Conservation (phyloP, 129 eudicot genomes). For the Arctium minus region DNA sequence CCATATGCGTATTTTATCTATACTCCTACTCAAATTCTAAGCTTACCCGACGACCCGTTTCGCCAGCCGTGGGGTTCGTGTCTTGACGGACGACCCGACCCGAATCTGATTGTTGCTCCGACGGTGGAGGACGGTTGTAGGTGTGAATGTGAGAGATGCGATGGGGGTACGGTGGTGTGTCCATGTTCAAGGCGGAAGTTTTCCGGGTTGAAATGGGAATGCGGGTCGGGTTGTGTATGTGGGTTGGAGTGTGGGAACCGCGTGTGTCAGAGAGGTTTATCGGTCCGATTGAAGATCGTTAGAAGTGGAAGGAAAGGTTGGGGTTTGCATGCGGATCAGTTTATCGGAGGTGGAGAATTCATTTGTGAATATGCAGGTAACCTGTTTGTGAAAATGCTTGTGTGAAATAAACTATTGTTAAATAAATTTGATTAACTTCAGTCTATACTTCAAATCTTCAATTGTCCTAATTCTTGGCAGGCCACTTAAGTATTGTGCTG, state of each 20-base stretch:
- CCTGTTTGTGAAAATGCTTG: not conserved
- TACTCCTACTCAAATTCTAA: constrained; percentile 45
- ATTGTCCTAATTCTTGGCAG: constrained; percentile 46
- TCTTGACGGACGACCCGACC: constrained; percentile 16
- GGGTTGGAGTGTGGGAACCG: constrained; percentile 58
- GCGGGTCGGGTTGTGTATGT: constrained; percentile 71
- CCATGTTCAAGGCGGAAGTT: constrained; percentile 39
- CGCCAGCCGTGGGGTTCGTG: constrained; percentile 65
- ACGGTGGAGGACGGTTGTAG: constrained; percentile 35
- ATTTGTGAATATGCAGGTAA: constrained; percentile 96
- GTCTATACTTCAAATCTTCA: not conserved
- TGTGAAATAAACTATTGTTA: not conserved
- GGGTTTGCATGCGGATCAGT: constrained; percentile 67
- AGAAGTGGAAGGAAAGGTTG: constrained; percentile 61
- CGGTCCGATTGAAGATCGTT: constrained; percentile 54
- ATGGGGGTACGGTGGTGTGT: constrained; percentile 31
- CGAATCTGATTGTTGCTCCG: constrained; percentile 12
- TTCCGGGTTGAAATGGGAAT: constrained; percentile 47
- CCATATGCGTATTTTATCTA: constrained; percentile 76
- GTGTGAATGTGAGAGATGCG: constrained; percentile 52
- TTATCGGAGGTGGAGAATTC: constrained; percentile 47
- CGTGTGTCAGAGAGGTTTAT: constrained; percentile 51
- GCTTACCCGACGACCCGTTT: not conserved
- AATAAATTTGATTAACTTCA: not conserved
- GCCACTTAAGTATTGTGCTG: constrained; percentile 26